Percentiles rank a stretch among this genome's conserved stretches.
These are phyloP conservation scores for Gossypium sturtianum DNA, from an alignment of 345 rosid species.

Conservation along the genomic window DNA sequence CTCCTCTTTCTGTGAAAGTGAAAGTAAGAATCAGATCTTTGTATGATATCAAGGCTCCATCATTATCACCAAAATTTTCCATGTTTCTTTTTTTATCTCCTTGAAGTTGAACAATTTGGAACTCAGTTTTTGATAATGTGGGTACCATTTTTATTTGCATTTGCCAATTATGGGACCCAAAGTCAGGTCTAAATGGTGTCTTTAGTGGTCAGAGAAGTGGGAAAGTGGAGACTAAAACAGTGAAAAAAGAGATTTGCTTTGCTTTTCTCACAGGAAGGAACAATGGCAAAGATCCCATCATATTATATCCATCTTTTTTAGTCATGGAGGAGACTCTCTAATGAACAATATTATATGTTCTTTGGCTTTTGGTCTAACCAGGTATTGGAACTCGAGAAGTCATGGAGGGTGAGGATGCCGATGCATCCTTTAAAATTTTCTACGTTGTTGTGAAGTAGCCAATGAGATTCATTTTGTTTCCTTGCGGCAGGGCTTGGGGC, in stretches of 20 bases:
- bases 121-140: neutral
- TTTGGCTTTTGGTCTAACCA: neutral
- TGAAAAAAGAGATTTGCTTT: slow-evolving; percentile 28
- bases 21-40: slow-evolving; percentile 21
- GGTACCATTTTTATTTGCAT: neutral
- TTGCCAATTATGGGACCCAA: neutral
- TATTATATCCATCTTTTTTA: neutral
- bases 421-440: neutral
- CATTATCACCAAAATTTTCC: neutral
- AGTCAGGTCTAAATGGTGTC: slow-evolving; percentile 20
- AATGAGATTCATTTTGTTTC: slow-evolving; percentile 32
- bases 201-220: slow-evolving; percentile 62
- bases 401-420: slow-evolving; percentile 12
- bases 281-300: neutral
- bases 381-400: slow-evolving; percentile 19
- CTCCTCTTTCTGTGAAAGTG: slow-evolving; percentile 22
- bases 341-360: neutral
- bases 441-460: slow-evolving; percentile 8
- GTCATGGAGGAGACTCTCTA: neutral
- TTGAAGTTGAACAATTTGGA: neutral
- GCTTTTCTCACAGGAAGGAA: slow-evolving; percentile 1
- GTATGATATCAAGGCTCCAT: slow-evolving; percentile 8
- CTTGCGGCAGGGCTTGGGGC: slow-evolving; percentile 24
- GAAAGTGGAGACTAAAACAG: slow-evolving; percentile 60
- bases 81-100: neutral